phyloP scores from a whole-genome alignment of 2,329 filamentous ascomycete genomes.

The Colletotrichum incanum region DNA sequence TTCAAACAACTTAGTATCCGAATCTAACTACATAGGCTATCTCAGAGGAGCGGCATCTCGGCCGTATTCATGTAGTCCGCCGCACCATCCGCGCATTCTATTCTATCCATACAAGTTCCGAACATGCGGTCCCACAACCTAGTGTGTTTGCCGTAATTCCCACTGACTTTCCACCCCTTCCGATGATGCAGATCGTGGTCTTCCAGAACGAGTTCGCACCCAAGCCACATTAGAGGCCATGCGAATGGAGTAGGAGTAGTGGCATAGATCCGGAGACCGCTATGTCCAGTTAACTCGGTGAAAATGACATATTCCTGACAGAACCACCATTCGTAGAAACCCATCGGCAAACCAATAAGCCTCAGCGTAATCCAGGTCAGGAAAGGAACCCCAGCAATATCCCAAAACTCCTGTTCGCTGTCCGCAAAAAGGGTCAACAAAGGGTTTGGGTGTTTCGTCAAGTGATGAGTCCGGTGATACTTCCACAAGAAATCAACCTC shows the following conservation, averaged over 20 bases:
- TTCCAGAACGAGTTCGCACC: conserved; percentile 58
- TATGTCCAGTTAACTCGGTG: conserved; percentile 57
- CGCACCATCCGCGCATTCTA: conserved; percentile 53
- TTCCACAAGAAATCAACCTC: conserved; percentile 58
- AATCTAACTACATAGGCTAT: too few species aligned
- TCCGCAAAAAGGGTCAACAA: conserved; percentile 60
- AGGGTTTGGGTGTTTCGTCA: conserved; percentile 62
- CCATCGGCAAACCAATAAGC: conserved; percentile 56
- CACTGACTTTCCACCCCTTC: conserved; percentile 55
- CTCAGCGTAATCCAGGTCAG: conserved; percentile 56
- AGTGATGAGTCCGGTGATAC: conserved; percentile 61
- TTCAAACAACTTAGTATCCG: too few species aligned
- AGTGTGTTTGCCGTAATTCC: conserved; percentile 58
- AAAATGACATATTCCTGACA: conserved; percentile 61
- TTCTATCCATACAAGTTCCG: conserved; percentile 54
- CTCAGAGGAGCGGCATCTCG: conserved; percentile 48
- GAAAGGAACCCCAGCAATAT: conserved; percentile 59
- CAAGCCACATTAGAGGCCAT: conserved; percentile 52
- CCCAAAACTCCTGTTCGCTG: conserved; percentile 58
- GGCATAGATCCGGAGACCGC: conserved; percentile 55
- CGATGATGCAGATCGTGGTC: conserved; percentile 61
- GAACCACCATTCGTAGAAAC: conserved; percentile 64
- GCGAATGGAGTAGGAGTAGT: conserved; percentile 53
- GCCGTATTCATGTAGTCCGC: conserved; percentile 51
- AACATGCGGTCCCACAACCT: conserved; percentile 56